Conservation (phyloP, 2,329 filamentous ascomycete species). For the Ophiostoma sp. region DNA sequence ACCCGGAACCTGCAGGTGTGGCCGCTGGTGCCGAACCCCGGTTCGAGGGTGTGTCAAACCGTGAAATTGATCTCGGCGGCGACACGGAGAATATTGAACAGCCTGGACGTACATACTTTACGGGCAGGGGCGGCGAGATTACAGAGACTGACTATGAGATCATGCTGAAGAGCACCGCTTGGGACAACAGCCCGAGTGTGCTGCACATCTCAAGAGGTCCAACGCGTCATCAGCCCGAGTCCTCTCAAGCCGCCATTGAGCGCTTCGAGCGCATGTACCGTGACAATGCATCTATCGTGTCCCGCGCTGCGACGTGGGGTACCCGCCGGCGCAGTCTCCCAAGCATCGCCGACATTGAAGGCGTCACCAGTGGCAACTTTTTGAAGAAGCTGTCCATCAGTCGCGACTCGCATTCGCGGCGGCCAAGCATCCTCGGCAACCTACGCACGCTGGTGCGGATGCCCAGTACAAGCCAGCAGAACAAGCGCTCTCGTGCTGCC, state of each 20-base stretch:
- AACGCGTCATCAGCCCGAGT: constrained; percentile 41
- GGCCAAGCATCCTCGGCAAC: constrained; percentile 50
- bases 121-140: constrained; percentile 38
- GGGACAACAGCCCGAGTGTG: constrained; percentile 45
- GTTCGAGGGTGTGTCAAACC: constrained; percentile 37
- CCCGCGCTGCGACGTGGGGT: constrained; percentile 63
- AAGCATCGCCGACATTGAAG: constrained; percentile 53
- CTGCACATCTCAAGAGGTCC: constrained; percentile 40
- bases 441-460: constrained; percentile 47
- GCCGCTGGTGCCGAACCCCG: constrained; percentile 10
- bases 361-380: constrained; percentile 54
- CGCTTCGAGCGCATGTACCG: constrained; percentile 47
- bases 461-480: constrained; percentile 41
- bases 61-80: constrained; percentile 42
- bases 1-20: background rate
- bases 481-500: constrained; percentile 45
- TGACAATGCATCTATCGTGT: constrained; percentile 55
- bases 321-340: constrained; percentile 62
- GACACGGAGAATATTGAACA: constrained; percentile 48
- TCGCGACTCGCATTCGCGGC: constrained; percentile 40
- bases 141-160: constrained; percentile 46
- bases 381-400: constrained; percentile 57
- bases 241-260: constrained; percentile 50
- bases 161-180: constrained; percentile 44
- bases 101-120: constrained; percentile 47